Evolutionary conservation across 257 asterid species (phyloP), one percentile per base, ranked within the genome.

Genomic region (Nicotiana knightiana): DNA sequence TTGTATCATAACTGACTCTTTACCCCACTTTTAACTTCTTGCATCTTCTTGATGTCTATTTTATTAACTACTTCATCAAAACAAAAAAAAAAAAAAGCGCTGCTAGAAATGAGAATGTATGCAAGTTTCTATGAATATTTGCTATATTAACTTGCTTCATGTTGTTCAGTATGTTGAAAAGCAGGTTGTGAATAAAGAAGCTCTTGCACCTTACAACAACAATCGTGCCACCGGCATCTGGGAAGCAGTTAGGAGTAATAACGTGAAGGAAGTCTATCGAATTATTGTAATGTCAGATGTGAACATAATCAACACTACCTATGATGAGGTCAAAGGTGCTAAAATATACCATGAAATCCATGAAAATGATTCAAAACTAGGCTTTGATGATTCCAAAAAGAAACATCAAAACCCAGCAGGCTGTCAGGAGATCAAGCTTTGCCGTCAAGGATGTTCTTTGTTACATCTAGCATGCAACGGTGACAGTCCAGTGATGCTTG

Each of bases 401-500:
- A 82, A 83, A 87, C 89, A 85, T 79, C 64, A 32, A 5, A 93
- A 92, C 88, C 92, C 92, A 67, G 93, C 89, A 53, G 84, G 85
- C 46, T 90, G 96, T 77, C 83, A 81, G 70, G 86, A 81, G 77
- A 84, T 86, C 82, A 82, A 89, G 81, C 86, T 89, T 84, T 91
- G 93, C 83, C 93, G 88, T 58, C 92, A 89, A 83, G 97, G 97
- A 76, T 92, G 97, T 86, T 91, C 97, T 67, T 83, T 96, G 79
- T 81, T 94, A 89, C 99, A 96, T 88, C 90, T 93, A 83, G 98
- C 97, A n/a, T 96, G 99, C 89, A 88, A 88, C n/a, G 59, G 86
- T 67, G 94, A 87, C 65, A 91, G 85, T 85, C 84, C 89, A 76
- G 95, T 90, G 84, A 93, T 96, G 94, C 92, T 96, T 84, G 99